Evolutionary conservation across 768 basidiomycete genomes (phyloP).

Genomic region (Podaxis mareebaensis): DNA sequence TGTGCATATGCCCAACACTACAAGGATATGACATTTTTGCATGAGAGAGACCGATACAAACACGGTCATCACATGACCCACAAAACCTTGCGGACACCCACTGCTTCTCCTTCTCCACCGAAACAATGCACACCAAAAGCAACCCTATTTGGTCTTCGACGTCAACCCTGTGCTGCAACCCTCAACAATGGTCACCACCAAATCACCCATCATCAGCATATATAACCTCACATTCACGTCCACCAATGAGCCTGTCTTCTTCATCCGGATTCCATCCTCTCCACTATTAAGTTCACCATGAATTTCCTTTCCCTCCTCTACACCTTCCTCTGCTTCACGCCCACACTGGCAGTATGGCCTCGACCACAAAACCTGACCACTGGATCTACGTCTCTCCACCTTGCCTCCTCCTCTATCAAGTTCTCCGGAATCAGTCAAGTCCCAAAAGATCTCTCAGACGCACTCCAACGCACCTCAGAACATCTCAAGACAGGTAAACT

Average conservation of each 20-base stretch:
- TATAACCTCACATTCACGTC: background rate
- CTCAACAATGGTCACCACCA: background rate
- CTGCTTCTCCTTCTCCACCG: background rate
- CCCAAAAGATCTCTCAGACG: slow-evolving; percentile 58
- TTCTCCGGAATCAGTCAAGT: slow-evolving; percentile 32
- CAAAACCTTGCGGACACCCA: background rate
- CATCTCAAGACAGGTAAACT: slow-evolving; percentile 55
- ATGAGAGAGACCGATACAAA: background rate
- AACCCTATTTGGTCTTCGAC: background rate
- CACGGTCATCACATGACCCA: background rate
- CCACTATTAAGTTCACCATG: background rate
- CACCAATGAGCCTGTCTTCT: background rate
- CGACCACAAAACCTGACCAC: slow-evolving; percentile 47
- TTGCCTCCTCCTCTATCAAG: slow-evolving; percentile 36
- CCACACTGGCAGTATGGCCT: slow-evolving; percentile 42
- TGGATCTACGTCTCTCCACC: slow-evolving; percentile 37
- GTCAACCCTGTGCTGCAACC: background rate
- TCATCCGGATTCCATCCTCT: background rate
- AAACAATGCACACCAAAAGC: background rate
- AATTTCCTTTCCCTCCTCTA: slow-evolving; percentile 9
- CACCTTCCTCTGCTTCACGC: slow-evolving; percentile 12
- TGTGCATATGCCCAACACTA: no score
- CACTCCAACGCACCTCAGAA: slow-evolving; percentile 47
- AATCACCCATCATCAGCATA: background rate
- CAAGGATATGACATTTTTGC: background rate